A percentile compares a stretch with the other conserved stretches of the same genome.
Conservation (phyloP, 345 rosid genomes). For the Bruguiera gymnorhiza region DNA sequence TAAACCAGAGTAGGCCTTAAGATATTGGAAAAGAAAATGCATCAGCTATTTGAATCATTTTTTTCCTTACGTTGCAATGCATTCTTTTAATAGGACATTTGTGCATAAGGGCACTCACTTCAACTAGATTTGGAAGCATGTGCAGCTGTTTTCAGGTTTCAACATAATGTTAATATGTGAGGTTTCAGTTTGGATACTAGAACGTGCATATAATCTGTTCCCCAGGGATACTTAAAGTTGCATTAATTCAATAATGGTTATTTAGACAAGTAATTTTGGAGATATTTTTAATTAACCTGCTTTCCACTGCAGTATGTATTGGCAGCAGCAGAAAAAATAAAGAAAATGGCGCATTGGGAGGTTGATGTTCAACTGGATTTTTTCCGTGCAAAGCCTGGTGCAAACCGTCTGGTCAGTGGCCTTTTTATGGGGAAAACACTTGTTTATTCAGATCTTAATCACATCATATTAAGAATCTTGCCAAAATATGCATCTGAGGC, state of each 20-base stretch:
- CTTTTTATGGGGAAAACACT: conserved; percentile 71
- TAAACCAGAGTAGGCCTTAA: no score
- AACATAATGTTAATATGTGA: background rate
- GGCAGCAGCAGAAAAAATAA: conserved; percentile 54
- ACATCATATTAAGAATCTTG: conserved; percentile 61
- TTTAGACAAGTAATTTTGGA: conserved; percentile 1
- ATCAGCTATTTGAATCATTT: no score
- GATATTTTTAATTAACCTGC: conserved; percentile 21
- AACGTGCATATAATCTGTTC: background rate
- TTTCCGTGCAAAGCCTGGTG: conserved; percentile 63
- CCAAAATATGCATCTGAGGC: conserved; percentile 79
- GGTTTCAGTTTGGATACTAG: background rate
- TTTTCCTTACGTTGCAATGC: no score
- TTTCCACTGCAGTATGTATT: conserved; percentile 64
- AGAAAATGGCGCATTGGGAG: conserved; percentile 71
- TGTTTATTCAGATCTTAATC: conserved; percentile 78
- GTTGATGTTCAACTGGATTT: conserved; percentile 78
- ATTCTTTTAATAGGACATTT: no score
- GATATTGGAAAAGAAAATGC: no score
- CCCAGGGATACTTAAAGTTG: no score
- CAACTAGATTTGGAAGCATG: background rate
- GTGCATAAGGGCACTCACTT: no score
- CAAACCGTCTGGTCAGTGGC: conserved; percentile 61
- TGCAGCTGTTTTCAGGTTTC: background rate
- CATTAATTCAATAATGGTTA: background rate